Evolutionary conservation across 1,284 basidiomycete species (phyloP).

Genomic region (Cerioporus squamosus): DNA sequence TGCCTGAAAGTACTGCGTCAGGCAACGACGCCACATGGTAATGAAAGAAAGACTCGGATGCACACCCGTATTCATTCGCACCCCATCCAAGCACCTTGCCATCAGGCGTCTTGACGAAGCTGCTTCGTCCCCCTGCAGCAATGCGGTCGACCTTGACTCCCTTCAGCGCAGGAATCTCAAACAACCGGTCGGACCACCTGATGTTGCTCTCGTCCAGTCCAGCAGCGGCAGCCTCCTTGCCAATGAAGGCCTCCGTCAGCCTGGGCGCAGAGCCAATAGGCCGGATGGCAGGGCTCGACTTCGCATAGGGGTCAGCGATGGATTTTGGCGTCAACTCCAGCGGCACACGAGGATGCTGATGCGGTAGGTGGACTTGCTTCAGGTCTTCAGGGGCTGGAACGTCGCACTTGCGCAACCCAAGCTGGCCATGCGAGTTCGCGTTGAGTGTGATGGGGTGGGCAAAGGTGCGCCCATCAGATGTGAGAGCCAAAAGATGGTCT

Average conservation of each 20-base stretch:
- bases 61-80: constrained; percentile 82
- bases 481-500: constrained; percentile 87
- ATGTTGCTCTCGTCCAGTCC: constrained; percentile 55
- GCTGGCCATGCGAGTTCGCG: constrained; percentile 88
- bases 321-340: constrained; percentile 58
- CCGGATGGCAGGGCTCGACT: constrained; percentile 35
- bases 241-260: constrained; percentile 13
- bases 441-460: constrained; percentile 76
- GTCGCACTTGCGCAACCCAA: constrained; percentile 74
- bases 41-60: neutral
- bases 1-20: constrained; percentile 53
- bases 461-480: constrained; percentile 82
- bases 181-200: constrained; percentile 74
- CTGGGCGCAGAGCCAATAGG: constrained; percentile 24
- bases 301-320: constrained; percentile 54
- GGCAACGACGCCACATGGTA: neutral
- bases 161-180: constrained; percentile 80
- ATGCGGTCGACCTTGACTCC: constrained; percentile 73
- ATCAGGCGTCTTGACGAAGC: constrained; percentile 69
- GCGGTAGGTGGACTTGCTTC: constrained; percentile 36
- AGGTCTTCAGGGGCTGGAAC: constrained; percentile 46
- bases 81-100: constrained; percentile 91
- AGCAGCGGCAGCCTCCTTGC: constrained; percentile 20
- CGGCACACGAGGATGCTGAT: constrained; percentile 27
- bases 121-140: constrained; percentile 75